Percentiles rank a stretch among this genome's conserved stretches.
phyloP scores from a whole-genome alignment of 805 yeast species.

The Wickerhamomyces subpelliculosus region DNA sequence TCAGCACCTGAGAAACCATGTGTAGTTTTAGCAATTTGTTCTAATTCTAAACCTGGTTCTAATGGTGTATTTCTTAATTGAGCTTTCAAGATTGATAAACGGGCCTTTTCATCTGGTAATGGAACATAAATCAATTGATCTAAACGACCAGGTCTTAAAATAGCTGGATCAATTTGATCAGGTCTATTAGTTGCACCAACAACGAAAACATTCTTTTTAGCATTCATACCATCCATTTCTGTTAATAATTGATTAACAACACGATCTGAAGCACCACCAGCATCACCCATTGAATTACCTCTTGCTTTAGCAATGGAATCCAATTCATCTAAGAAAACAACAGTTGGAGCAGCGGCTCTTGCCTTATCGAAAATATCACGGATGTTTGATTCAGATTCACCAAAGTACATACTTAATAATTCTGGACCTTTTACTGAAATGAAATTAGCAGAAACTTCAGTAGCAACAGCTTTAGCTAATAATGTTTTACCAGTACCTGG shows the following conservation, averaged over 20 bases:
- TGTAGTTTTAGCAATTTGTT: constrained; percentile 88
- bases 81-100: constrained; percentile 88
- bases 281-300: constrained; percentile 87
- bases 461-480: constrained; percentile 98
- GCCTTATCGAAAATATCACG: constrained; percentile 98
- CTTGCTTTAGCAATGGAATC: constrained; percentile 97
- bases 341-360: constrained; percentile 99
- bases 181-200: constrained; percentile 99
- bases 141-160: constrained; percentile 97
- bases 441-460: constrained; percentile 97
- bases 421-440: constrained; percentile 97
- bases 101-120: constrained; percentile 91
- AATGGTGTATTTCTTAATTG: constrained; percentile 98
- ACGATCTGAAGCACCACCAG: constrained; percentile 95
- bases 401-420: constrained; percentile 96
- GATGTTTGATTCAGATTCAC: constrained; percentile 95
- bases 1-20: constrained; percentile 99
- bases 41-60: constrained; percentile 90
- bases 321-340: constrained; percentile 95
- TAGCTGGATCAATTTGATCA: constrained; percentile 98
- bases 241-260: constrained; percentile 94
- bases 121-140: constrained; percentile 99
- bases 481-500: constrained; percentile 99
- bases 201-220: constrained; percentile 96
- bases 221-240: constrained; percentile 99